Conservation (phyloP, 2,329 filamentous ascomycete genomes). For the Alternaria viburni region DNA sequence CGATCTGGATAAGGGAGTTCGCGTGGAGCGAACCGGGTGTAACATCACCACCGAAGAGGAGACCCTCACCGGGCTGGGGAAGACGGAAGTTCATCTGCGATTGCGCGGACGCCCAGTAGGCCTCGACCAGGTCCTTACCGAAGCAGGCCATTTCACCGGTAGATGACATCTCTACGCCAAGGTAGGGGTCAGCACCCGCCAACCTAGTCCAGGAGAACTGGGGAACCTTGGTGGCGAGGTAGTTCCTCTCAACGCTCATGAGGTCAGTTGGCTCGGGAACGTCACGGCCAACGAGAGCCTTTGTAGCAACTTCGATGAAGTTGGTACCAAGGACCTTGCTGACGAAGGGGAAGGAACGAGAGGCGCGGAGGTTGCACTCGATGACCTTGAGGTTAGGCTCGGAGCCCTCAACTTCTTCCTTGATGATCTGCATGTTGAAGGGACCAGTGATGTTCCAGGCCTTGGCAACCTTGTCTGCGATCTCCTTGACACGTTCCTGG, state of each 20-base stretch:
- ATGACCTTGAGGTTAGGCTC: slow-evolving; percentile 89
- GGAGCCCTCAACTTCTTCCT: slow-evolving; percentile 78
- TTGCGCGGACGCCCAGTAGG: slow-evolving; percentile 96
- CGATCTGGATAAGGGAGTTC: slow-evolving; percentile 75
- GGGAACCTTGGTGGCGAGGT: slow-evolving; percentile 95
- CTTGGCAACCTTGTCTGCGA: slow-evolving; percentile 93
- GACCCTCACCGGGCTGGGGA: slow-evolving; percentile 90
- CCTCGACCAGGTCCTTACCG: slow-evolving; percentile 92
- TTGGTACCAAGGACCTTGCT: slow-evolving; percentile 96
- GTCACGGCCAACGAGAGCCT: slow-evolving; percentile 83
- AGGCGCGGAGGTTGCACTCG: slow-evolving; percentile 96
- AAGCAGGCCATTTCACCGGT: slow-evolving; percentile 99
- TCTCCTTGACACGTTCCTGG: slow-evolving; percentile 90
- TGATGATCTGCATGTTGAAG: slow-evolving; percentile 99
- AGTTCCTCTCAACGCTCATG: slow-evolving; percentile 88
- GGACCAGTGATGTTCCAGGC: slow-evolving; percentile 97
- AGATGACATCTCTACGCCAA: slow-evolving; percentile 96
- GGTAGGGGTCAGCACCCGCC: slow-evolving; percentile 94
- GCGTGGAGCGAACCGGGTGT: slow-evolving; percentile 54
- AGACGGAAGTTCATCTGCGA: slow-evolving; percentile 99
- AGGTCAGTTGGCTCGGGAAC: slow-evolving; percentile 86
- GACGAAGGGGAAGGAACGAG: slow-evolving; percentile 97
- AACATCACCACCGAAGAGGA: slow-evolving; percentile 89
- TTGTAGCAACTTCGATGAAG: slow-evolving; percentile 95
- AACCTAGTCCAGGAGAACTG: slow-evolving; percentile 99